These are phyloP conservation scores for Fimicolochytrium jonesii DNA, from an alignment of 192 early-diverging fungal species.

Conservation along the genomic window DNA sequence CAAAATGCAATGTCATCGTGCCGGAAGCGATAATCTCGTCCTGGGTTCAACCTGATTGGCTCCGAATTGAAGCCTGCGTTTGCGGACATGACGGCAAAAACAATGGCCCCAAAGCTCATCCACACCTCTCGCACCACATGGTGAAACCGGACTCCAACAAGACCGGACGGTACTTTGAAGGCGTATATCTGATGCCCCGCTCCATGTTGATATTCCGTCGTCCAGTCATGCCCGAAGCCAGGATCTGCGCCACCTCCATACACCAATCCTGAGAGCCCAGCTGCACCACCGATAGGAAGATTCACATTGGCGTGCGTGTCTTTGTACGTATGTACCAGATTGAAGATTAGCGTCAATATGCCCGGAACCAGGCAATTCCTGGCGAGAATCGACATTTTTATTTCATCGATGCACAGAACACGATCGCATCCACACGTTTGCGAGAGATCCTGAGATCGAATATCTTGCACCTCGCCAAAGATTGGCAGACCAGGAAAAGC, in stretches of 20 bases:
- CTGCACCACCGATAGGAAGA: neutral
- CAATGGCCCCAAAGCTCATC: conserved; percentile 33
- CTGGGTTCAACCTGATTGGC: conserved; percentile 36
- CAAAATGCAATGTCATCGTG: conserved; percentile 43
- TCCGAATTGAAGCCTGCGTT: conserved; percentile 37
- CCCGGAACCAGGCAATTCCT: conserved; percentile 46
- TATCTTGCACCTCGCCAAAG: conserved; percentile 47
- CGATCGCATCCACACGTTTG: conserved; percentile 44
- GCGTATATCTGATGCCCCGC: conserved; percentile 42
- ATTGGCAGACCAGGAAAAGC: conserved; percentile 43
- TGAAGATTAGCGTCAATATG: conserved; percentile 39
- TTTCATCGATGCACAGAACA: conserved; percentile 45
- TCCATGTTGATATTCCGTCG: conserved; percentile 43
- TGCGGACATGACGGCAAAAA: conserved; percentile 39
- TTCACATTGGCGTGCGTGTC: conserved; percentile 18
- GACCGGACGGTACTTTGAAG: conserved; percentile 40
- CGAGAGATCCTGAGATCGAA: conserved; percentile 40
- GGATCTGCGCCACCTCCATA: neutral
- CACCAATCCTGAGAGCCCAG: neutral
- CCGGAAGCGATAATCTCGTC: conserved; percentile 25
- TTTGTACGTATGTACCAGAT: conserved; percentile 43
- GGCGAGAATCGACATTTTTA: conserved; percentile 47
- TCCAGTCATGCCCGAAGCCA: conserved; percentile 21
- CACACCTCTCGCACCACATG: conserved; percentile 36
- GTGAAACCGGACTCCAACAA: conserved; percentile 35